A percentile compares a stretch with the other conserved stretches of the same genome.
phyloP scores from a whole-genome alignment of 2,329 filamentous ascomycete species.

The Fusarium anguioides region DNA sequence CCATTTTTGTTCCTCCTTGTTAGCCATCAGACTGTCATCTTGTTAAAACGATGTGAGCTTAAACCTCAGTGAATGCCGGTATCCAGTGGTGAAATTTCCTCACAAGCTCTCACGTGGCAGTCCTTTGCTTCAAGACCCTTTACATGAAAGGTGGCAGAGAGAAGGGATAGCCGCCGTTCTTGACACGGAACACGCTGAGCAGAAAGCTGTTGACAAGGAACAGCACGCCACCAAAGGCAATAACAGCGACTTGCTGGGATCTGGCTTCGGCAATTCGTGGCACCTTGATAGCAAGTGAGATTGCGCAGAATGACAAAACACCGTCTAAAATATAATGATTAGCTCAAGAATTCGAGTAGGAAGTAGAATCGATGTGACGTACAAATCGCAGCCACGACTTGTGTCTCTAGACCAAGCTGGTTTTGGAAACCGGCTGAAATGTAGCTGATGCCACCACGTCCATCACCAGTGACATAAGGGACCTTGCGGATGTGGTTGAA shows the following conservation, averaged over 20 bases:
- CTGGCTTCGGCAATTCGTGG: constrained; percentile 85
- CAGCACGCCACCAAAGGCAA: constrained; percentile 81
- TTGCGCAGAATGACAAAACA: constrained; percentile 87
- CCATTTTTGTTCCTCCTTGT: constrained; percentile 1
- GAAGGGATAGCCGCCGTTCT: constrained; percentile 96
- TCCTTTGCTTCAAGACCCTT: constrained; percentile 15
- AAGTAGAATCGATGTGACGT: constrained; percentile 53
- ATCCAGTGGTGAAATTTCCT: background rate
- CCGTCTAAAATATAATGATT: constrained; percentile 57
- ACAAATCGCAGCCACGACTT: constrained; percentile 95
- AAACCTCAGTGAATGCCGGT: background rate
- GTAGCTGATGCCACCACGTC: constrained; percentile 86
- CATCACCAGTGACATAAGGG: constrained; percentile 89
- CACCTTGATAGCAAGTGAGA: constrained; percentile 90
- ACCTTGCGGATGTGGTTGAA: constrained; percentile 98
- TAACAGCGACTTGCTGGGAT: constrained; percentile 81
- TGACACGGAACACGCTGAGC: constrained; percentile 90
- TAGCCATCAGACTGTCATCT: background rate
- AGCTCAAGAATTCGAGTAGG: background rate
- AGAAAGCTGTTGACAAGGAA: constrained; percentile 93
- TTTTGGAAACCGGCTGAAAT: constrained; percentile 93
- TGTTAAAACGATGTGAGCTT: background rate
- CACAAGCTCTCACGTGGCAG: background rate
- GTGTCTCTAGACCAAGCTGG: constrained; percentile 93
- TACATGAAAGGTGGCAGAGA: constrained; percentile 88